Base-by-base conservation (phyloP, 2,329 filamentous ascomycete genomes). In the Ambrosiella xylebori region DNA sequence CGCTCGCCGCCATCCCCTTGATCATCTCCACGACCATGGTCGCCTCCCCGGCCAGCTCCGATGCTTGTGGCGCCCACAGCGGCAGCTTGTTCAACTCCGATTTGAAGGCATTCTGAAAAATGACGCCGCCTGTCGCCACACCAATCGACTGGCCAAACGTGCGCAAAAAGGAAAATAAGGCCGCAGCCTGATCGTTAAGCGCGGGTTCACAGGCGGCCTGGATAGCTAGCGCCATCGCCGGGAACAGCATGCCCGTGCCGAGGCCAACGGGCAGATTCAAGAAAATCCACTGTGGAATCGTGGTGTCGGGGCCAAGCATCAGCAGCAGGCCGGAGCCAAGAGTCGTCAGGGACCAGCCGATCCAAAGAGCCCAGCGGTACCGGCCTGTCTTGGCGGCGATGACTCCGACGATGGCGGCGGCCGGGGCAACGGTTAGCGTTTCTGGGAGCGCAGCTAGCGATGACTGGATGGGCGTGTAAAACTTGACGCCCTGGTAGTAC, bases 61-160 rank as follows among this genome's bases (percentile, higher is more conserved):
- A 61, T n/a, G 66, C 71, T 58, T 64, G 56, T 13, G 54, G 53
- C 1, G 74, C 75, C 55, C 81, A 73, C 19, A 69, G 67, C 0
- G 76, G 70, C 51, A 74, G 74, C 1, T 66, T 70, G 12, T 71
- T 62, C 50, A 85, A 67, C 61, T 78, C 75, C 50, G 68, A 68
- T 57, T 70, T 71, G 68, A 84, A 77, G 59, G 74, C 73, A 62
- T 86, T 87, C 67, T 87, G 82, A 69, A 87, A 86, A 57, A 85
- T 75, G 38, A 83, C 80, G 2, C 84, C 82, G 1, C 80, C 79
- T 19, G 63, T 58, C 19, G 65, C 64, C 3, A 66, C 63, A 41
- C 65, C 65, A 44, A 66, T 61, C 51, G 63, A 65, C 41, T 65
- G 64, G 57, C 65, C 65, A 54, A 66, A 64, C 9, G 64, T 62